phyloP scores from a whole-genome alignment of 768 basidiomycete species.

The Amanita pseudoporphyria region DNA sequence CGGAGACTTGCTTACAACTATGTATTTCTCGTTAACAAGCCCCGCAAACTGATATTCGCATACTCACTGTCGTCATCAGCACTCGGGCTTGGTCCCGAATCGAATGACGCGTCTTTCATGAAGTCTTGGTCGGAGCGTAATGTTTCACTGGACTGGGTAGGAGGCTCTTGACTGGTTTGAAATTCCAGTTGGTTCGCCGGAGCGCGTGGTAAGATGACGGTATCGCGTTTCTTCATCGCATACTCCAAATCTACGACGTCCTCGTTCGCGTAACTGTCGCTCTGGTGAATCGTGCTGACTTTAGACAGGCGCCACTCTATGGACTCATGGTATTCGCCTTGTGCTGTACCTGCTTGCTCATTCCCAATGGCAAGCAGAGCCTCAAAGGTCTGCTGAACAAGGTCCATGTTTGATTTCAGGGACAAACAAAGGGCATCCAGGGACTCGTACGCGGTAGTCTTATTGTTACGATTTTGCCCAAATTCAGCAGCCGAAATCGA shows the following conservation, averaged over 20 bases:
- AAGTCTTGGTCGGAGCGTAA: neutral
- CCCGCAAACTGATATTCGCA: neutral
- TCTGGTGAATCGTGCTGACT: slow-evolving; percentile 45
- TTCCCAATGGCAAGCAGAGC: slow-evolving; percentile 53
- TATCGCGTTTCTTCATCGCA: slow-evolving; percentile 29
- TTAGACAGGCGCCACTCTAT: slow-evolving; percentile 75
- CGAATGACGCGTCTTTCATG: neutral
- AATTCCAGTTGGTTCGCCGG: neutral
- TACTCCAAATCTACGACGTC: slow-evolving; percentile 52
- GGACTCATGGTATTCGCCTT: slow-evolving; percentile 63
- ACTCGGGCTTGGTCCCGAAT: slow-evolving; percentile 7
- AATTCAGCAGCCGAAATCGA: slow-evolving; percentile 31
- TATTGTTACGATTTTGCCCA: slow-evolving; percentile 21
- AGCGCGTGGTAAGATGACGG: neutral
- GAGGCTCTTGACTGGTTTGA: neutral
- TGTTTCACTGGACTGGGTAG: neutral
- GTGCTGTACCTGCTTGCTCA: slow-evolving; percentile 61
- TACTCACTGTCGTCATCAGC: slow-evolving; percentile 32
- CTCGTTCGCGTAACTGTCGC: slow-evolving; percentile 27
- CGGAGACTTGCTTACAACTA: slow-evolving; percentile 20
- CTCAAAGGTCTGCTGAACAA: slow-evolving; percentile 52
- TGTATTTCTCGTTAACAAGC: slow-evolving; percentile 1
- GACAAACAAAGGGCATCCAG: slow-evolving; percentile 41
- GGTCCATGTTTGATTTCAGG: slow-evolving; percentile 44
- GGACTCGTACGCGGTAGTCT: slow-evolving; percentile 29